Percentiles rank a stretch among this genome's conserved stretches.
Conservation (phyloP, 2,329 filamentous ascomycete genomes). For the Diplodia sapinea region DNA sequence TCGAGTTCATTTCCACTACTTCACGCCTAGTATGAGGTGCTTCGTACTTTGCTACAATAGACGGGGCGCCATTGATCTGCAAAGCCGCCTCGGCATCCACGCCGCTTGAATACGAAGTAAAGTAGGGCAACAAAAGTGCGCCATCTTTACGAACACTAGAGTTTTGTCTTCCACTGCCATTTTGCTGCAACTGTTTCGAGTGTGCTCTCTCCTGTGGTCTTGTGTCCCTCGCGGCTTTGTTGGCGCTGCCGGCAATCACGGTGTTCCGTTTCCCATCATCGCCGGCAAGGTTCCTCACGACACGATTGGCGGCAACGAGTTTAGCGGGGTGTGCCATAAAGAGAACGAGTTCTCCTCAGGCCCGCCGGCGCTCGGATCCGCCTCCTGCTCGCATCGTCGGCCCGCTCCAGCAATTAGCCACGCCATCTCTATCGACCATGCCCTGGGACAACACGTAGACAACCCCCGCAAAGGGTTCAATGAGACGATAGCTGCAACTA, state of each 20-base stretch:
- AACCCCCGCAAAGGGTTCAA: too few species aligned
- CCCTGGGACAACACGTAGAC: neutral
- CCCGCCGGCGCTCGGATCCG: neutral
- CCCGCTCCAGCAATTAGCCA: neutral
- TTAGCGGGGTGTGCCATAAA: neutral
- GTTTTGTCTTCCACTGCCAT: neutral
- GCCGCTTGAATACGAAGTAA: neutral
- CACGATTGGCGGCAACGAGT: neutral
- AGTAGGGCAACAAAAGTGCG: too few species aligned
- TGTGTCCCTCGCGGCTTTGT: neutral
- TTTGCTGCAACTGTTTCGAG: neutral
- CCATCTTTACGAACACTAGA: neutral
- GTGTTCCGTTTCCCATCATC: neutral
- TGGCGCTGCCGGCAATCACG: neutral
- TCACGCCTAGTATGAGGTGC: neutral
- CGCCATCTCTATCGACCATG: neutral
- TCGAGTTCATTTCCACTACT: neutral
- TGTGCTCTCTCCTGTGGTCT: neutral
- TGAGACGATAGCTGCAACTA: too few species aligned
- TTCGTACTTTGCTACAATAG: neutral
- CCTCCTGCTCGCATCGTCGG: neutral
- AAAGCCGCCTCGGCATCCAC: neutral
- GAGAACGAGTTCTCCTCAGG: neutral
- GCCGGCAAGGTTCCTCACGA: neutral
- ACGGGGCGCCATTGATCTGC: constrained; percentile 10